Conservation (phyloP, 129 eudicot species). For the Calendula officinalis region DNA sequence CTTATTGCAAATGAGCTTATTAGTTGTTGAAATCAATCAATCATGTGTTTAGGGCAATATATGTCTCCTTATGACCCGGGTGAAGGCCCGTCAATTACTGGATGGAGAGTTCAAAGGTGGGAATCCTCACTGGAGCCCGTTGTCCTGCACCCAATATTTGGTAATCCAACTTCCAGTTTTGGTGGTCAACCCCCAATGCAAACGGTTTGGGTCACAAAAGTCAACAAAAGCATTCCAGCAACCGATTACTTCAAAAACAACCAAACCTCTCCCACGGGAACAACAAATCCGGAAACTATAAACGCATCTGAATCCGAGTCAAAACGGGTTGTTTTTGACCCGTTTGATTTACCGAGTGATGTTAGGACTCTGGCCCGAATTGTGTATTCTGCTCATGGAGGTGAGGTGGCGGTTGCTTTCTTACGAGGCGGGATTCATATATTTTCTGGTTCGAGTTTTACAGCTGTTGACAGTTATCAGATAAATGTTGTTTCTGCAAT, state of each 20-base stretch:
- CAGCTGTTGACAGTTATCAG: constrained; percentile 85
- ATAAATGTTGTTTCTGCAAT: constrained; percentile 88
- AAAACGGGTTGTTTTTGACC: constrained; percentile 80
- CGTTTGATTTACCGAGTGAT: constrained; percentile 97
- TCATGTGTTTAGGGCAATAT: constrained; percentile 73
- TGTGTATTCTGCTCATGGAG: constrained; percentile 97
- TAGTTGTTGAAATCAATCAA: neutral
- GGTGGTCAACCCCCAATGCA: constrained; percentile 95
- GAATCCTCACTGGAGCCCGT: constrained; percentile 90
- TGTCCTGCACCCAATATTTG: constrained; percentile 95
- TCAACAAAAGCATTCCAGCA: constrained; percentile 87
- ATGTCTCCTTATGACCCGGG: constrained; percentile 99
- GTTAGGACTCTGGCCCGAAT: constrained; percentile 93
- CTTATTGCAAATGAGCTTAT: constrained; percentile 1
- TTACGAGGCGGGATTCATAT: constrained; percentile 86
- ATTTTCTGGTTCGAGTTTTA: constrained; percentile 78
- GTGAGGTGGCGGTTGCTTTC: constrained; percentile 97
- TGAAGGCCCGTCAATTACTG: constrained; percentile 96
- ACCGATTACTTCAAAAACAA: constrained; percentile 55
- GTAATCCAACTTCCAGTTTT: constrained; percentile 77
- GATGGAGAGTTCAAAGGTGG: constrained; percentile 99
- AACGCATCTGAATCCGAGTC: constrained; percentile 52
- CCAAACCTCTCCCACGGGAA: constrained; percentile 38
- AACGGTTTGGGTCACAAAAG: constrained; percentile 96
- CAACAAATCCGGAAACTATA: constrained; percentile 36